Evolutionary conservation across 352 stramenopile species (phyloP).

Genomic region (Phytophthora sojae): DNA sequence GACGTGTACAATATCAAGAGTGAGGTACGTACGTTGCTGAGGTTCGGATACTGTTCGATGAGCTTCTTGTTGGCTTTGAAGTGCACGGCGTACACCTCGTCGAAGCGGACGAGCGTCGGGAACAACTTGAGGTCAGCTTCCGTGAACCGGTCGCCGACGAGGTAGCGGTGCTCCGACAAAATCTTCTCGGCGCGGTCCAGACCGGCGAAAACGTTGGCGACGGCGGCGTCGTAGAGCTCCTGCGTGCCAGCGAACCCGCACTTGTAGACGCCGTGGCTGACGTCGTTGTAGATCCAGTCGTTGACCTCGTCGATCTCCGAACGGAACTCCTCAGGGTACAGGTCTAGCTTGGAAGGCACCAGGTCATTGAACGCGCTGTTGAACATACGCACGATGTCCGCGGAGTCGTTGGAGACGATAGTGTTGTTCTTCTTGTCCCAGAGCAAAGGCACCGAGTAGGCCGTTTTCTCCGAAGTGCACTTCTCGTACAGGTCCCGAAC

Average conservation of each 20-base stretch:
- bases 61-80: conserved; percentile 87
- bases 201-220: conserved; percentile 79
- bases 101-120: conserved; percentile 93
- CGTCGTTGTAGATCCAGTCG: conserved; percentile 90
- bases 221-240: conserved; percentile 89
- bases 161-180: conserved; percentile 69
- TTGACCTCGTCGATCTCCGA: conserved; percentile 87
- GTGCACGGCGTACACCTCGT: conserved; percentile 90
- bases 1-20: background rate
- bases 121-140: conserved; percentile 93
- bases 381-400: conserved; percentile 96
- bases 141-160: conserved; percentile 72
- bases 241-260: conserved; percentile 61
- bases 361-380: conserved; percentile 92
- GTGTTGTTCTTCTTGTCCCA: conserved; percentile 94
- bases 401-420: conserved; percentile 96
- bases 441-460: conserved; percentile 94
- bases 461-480: conserved; percentile 56
- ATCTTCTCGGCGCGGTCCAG: conserved; percentile 86
- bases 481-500: conserved; percentile 90
- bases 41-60: conserved; percentile 82
- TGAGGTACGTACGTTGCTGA: conserved; percentile 64
- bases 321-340: conserved; percentile 87
- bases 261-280: conserved; percentile 94
- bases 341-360: conserved; percentile 73